These are phyloP conservation scores for Delphinella strobiligena DNA, from an alignment of 2,329 filamentous ascomycete species.

Conservation along the genomic window DNA sequence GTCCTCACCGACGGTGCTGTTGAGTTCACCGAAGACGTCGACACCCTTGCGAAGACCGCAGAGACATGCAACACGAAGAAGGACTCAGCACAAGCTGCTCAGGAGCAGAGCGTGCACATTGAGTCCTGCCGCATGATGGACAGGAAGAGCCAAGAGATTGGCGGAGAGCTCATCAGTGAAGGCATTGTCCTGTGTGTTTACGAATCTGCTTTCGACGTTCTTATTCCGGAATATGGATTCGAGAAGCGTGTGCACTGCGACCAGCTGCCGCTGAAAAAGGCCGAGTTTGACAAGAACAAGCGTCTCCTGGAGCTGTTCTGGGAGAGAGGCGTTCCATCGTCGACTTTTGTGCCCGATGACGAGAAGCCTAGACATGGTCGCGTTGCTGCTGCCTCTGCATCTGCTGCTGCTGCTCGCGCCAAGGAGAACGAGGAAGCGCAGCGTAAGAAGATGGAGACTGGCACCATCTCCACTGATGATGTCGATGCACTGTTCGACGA, in stretches of 20 bases:
- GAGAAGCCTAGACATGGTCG: constrained; percentile 80
- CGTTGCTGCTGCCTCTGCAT: constrained; percentile 57
- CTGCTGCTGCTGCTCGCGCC: constrained; percentile 64
- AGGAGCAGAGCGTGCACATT: constrained; percentile 98
- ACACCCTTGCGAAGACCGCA: constrained; percentile 78
- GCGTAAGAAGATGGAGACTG: constrained; percentile 87
- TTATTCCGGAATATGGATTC: constrained; percentile 96
- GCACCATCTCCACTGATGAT: constrained; percentile 85
- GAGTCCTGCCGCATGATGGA: constrained; percentile 96
- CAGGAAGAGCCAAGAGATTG: constrained; percentile 71
- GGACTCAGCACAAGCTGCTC: constrained; percentile 90
- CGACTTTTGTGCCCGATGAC: constrained; percentile 90
- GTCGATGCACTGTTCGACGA: constrained; percentile 94
- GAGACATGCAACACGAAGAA: constrained; percentile 99
- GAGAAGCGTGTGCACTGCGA: constrained; percentile 99
- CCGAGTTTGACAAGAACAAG: constrained; percentile 96
- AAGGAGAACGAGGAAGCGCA: constrained; percentile 85
- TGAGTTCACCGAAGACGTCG: constrained; percentile 81
- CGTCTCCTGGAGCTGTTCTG: constrained; percentile 93
- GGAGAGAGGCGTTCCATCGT: constrained; percentile 98
- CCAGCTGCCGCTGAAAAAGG: constrained; percentile 94
- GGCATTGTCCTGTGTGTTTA: constrained; percentile 96
- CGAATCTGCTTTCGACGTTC: constrained; percentile 94
- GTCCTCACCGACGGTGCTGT: constrained; percentile 60
- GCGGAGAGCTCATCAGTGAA: constrained; percentile 86